Base-by-base conservation (phyloP, 208 protist species). In the Trypanosoma cruzi region DNA sequence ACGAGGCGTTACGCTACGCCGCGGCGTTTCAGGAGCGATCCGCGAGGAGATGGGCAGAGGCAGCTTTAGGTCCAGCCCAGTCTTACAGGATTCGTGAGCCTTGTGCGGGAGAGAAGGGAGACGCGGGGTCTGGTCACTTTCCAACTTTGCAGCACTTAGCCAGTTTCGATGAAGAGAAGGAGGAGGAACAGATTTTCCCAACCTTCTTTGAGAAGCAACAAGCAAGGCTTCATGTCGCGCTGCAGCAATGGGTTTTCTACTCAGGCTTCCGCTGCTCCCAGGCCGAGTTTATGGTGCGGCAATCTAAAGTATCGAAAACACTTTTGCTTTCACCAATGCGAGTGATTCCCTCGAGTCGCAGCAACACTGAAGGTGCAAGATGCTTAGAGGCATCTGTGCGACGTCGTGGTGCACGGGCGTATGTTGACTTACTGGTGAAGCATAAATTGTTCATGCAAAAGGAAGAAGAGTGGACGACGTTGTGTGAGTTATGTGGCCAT, bases 361-460 rank as follows among this genome's bases (percentile, higher is more conserved):
- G 60, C 34, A 60, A 62, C 56, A 29, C 42, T 52, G 24, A 50
- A 2, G 49, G 20, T 56, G 34, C 68, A 36, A 56, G 5, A 22
- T 16, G 11, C 32, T 55, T 84, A 0, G 73, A 62, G 28, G 42
- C 34, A 13, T 70, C 71, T 29, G n/a, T 87, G 6, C 63, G 62
- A n/a, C 66, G 71, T 22, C 82, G 82, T 53, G 82, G 73, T 7
- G 82, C 74, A 22, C 24, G 54, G 48, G 72, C 70, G 16, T 87
- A 84, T 44, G 61, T 87, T 44, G 77, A 76, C 66, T 59, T 81
- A 22, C 72, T 87, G 14, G 66, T 79, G 28, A 64, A 74, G 32
- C 71, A 78, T 60, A 14, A 40, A 7, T 44, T 54, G 20, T 8
- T 42, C 22, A 62, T 75, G 18, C 13, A 29, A 7, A 31, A 56